Conservation (phyloP, 768 basidiomycete species). For the Amanita muscaria region DNA sequence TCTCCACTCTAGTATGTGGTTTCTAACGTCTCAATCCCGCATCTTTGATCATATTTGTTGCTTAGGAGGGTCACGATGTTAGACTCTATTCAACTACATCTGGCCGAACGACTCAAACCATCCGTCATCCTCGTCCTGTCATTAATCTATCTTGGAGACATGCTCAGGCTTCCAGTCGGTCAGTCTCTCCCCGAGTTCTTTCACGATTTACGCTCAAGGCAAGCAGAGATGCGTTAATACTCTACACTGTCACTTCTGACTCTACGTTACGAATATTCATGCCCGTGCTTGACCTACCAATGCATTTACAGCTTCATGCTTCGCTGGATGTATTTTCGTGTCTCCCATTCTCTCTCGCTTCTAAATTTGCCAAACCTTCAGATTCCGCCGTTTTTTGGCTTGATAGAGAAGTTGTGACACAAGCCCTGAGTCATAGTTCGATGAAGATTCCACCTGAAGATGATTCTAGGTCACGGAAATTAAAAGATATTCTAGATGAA, state of each 20-base stretch:
- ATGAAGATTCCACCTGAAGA: constrained; percentile 28
- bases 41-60: constrained; percentile 3
- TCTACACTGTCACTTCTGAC: constrained; percentile 81
- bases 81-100: constrained; percentile 67
- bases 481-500: constrained; percentile 59
- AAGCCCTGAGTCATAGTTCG: constrained; percentile 36
- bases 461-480: constrained; percentile 35
- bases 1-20: constrained; percentile 42
- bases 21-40: not conserved
- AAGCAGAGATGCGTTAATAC: constrained; percentile 59
- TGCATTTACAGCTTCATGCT: constrained; percentile 76
- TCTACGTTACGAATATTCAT: constrained; percentile 78
- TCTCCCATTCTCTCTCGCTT: constrained; percentile 30
- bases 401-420: constrained; percentile 50
- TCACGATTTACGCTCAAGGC: not conserved
- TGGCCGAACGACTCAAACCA: constrained; percentile 54
- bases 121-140: constrained; percentile 70
- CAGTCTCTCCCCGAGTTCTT: constrained; percentile 9
- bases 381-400: constrained; percentile 59
- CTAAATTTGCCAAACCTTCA: constrained; percentile 22
- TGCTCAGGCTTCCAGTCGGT: constrained; percentile 58
- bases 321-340: constrained; percentile 67
- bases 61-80: constrained; percentile 48
- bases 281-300: constrained; percentile 81
- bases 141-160: constrained; percentile 65